Conservation (phyloP, 2,329 filamentous ascomycete species). For the Fusarium sacchari region DNA sequence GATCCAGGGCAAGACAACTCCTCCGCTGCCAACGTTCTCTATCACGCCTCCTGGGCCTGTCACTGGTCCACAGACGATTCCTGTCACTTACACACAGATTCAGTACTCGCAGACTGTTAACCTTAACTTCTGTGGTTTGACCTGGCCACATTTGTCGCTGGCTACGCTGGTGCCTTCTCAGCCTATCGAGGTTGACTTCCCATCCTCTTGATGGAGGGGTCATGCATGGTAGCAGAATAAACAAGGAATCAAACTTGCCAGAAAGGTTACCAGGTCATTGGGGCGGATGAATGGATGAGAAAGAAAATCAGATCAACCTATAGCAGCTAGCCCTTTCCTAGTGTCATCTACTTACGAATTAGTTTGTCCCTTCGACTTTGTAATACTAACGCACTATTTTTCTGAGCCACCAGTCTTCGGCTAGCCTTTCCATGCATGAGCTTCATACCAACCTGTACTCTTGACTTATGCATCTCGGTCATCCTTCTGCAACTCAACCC, state of each 20-base stretch:
- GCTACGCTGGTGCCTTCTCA: constrained; percentile 4
- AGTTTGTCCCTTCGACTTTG: fast-evolving
- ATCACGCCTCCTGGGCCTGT: not conserved
- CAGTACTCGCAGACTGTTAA: constrained; percentile 5
- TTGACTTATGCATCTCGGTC: not conserved
- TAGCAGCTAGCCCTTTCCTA: not conserved
- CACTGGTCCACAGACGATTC: not conserved
- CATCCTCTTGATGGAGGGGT: fast-evolving
- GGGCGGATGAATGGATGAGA: fast-evolving
- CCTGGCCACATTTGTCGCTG: constrained; percentile 4
- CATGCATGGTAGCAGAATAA: not conserved
- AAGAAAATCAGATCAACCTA: not conserved
- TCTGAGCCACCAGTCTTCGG: fast-evolving
- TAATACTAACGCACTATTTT: fast-evolving
- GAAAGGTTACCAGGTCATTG: fast-evolving
- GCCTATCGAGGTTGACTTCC: not conserved
- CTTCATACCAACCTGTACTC: fast-evolving
- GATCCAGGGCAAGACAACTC: not conserved
- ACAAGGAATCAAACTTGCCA: fast-evolving
- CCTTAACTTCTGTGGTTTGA: not conserved
- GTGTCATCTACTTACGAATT: not conserved
- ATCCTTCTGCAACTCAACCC: not conserved
- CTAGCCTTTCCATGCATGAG: not conserved
- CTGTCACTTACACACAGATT: constrained; percentile 11
- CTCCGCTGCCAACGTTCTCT: constrained; percentile 2